Evolutionary conservation across 768 basidiomycete genomes (phyloP).

Genomic region (Hypsizygus marmoreus): DNA sequence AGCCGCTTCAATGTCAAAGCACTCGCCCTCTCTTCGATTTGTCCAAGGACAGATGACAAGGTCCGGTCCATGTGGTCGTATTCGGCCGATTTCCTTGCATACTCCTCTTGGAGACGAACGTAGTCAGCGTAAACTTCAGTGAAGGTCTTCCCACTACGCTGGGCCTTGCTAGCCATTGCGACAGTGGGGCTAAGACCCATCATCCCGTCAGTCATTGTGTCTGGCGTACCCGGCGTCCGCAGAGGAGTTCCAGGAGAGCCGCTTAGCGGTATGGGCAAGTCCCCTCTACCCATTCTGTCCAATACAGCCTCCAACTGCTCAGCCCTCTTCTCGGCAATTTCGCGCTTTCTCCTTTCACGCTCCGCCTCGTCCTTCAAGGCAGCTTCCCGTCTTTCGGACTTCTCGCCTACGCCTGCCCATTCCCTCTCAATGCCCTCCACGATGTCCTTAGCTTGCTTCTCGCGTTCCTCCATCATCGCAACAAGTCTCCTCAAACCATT

Average conservation of each 20-base stretch:
- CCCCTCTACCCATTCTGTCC: slow-evolving; percentile 70
- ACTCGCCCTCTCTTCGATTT: slow-evolving; percentile 85
- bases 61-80: slow-evolving; percentile 84
- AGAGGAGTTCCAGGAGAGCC: slow-evolving; percentile 51
- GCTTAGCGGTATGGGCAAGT: slow-evolving; percentile 59
- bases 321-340: slow-evolving; percentile 69
- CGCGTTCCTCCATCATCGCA: slow-evolving; percentile 83
- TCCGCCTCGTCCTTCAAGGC: slow-evolving; percentile 70
- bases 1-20: slow-evolving; percentile 26
- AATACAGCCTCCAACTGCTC: slow-evolving; percentile 76
- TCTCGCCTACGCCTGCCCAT: slow-evolving; percentile 73
- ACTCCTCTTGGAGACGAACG: slow-evolving; percentile 82
- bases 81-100: slow-evolving; percentile 75
- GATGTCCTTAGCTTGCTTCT: slow-evolving; percentile 80
- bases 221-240: slow-evolving; percentile 39
- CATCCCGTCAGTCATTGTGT: slow-evolving; percentile 54
- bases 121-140: slow-evolving; percentile 94
- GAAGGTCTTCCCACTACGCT: slow-evolving; percentile 85
- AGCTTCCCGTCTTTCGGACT: slow-evolving; percentile 67
- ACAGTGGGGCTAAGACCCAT: slow-evolving; percentile 85
- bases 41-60: slow-evolving; percentile 75
- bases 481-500: slow-evolving; percentile 75
- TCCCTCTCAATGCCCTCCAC: slow-evolving; percentile 84
- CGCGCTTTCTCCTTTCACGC: slow-evolving; percentile 66
- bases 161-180: slow-evolving; percentile 78